Base-by-base conservation (phyloP, 2,329 filamentous ascomycete species). In the Spiromastix sp. region DNA sequence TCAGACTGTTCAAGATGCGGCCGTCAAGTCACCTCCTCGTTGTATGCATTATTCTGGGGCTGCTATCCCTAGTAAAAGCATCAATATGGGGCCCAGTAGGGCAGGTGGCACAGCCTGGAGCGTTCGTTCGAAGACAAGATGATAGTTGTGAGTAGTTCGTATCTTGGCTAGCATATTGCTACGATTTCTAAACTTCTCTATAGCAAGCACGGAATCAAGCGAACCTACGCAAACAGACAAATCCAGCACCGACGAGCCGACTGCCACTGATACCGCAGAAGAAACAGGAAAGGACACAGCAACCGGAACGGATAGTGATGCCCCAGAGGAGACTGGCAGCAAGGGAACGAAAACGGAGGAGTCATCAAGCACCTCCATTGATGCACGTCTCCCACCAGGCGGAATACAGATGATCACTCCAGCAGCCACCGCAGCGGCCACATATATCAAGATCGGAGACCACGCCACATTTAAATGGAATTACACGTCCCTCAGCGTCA, bases 391-490 rank as follows among this genome's bases (percentile, higher is more conserved):
- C 11, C 70, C 68, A 15, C 64, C 71, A 3, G 77, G 77, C 30
- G 76, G 75, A 35, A 63, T 80, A 37, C 63, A 66, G 29, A 74
- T 81, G 71, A 60, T 79, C 36, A 77, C 72, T 4, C 77, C 77
- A 2, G 60, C 62, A 32, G 52, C 63, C 6, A 52, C 59, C 5
- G 61, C 63, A 6, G 61, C 66, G 11, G 59, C 67, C 4, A 67
- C 69, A 36, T 80, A 72, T 58, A 79, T 76, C 66, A 80, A 78
- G 54, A 71, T 80, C 45, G 72, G 72, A 12, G 66, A 79, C 29
- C 66, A 63, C 40, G 60, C 79, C 19, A 79, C 76, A 0, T 78
- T 81, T 45, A 69, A 64, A 13, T 81, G 77, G 77, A 81, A 81
- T 56, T 81, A 79, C 57, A 81, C 77, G 10, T 77, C 72, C 8